These are phyloP conservation scores for Leersia perrieri DNA, from an alignment of 176 grass and related monocot species.

Conservation along the genomic window DNA sequence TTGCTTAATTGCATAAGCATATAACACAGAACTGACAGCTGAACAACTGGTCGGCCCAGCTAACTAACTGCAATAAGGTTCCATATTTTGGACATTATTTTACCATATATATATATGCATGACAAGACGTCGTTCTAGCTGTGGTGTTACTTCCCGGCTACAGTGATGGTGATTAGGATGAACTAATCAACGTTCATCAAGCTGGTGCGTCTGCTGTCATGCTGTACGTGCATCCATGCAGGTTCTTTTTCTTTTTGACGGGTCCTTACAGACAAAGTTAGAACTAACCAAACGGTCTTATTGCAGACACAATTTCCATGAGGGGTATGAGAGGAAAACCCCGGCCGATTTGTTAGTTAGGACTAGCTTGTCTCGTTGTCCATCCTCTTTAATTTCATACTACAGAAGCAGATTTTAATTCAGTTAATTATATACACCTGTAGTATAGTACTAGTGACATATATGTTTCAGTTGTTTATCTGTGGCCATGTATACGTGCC, in stretches of 20 bases:
- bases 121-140: neutral
- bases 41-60: constrained; percentile 9
- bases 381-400: neutral
- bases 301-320: neutral
- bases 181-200: neutral
- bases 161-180: neutral
- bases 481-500: neutral
- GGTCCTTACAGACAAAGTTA: too few relatives aligned
- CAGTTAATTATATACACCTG: neutral
- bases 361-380: neutral
- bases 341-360: neutral
- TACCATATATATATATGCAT: neutral
- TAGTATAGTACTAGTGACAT: neutral
- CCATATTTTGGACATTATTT: neutral
- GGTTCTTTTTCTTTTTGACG: too few relatives aligned
- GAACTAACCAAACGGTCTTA: neutral
- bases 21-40: neutral
- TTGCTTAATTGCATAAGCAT: neutral
- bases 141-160: neutral
- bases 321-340: neutral
- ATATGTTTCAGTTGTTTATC: neutral
- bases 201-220: too few relatives aligned
- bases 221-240: neutral
- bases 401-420: neutral
- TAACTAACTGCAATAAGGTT: neutral